Evolutionary conservation across 495 filamentous ascomycete species (phyloP).

Genomic region (Penicillium lividum): DNA sequence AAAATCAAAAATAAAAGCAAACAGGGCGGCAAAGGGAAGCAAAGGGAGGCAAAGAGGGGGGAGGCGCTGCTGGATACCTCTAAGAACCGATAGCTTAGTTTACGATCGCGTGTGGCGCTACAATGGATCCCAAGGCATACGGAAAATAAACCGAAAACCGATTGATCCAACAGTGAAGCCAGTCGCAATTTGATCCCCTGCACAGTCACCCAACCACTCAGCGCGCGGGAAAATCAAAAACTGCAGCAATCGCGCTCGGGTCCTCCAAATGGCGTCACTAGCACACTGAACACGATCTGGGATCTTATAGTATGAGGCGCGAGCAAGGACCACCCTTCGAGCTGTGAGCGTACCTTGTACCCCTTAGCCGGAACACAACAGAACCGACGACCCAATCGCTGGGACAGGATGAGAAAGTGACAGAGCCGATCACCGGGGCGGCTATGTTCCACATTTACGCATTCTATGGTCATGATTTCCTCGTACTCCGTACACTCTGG

Average conservation of each 20-base stretch:
- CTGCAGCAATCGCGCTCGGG: conserved; percentile 8
- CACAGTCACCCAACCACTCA: conserved; percentile 12
- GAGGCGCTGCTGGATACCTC: conserved; percentile 3
- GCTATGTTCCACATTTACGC: conserved; percentile 9
- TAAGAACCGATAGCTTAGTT: conserved; percentile 19
- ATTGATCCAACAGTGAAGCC: not conserved
- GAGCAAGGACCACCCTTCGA: conserved; percentile 24
- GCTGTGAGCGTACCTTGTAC: conserved; percentile 1
- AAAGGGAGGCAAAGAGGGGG: conserved; percentile 2
- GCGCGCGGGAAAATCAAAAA: conserved; percentile 1
- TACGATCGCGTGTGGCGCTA: conserved; percentile 17
- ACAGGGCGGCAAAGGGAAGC: not conserved
- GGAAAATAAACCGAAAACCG: not conserved
- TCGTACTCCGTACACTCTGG: not conserved
- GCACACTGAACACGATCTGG: conserved; percentile 13
- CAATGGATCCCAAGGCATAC: not conserved
- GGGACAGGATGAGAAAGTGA: conserved; percentile 20
- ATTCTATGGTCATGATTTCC: not conserved
- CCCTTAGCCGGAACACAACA: conserved; percentile 16
- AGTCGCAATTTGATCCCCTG: conserved; percentile 10
- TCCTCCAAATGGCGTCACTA: conserved; percentile 18
- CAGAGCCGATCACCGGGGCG: conserved; percentile 18
- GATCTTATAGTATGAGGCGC: conserved; percentile 16
- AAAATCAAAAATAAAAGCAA: not conserved
- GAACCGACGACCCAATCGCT: conserved; percentile 19